Percentiles rank a stretch among this genome's conserved stretches.
These are phyloP conservation scores for Linnemannia zychae DNA, from an alignment of 192 early-diverging fungal species.

Conservation along the genomic window DNA sequence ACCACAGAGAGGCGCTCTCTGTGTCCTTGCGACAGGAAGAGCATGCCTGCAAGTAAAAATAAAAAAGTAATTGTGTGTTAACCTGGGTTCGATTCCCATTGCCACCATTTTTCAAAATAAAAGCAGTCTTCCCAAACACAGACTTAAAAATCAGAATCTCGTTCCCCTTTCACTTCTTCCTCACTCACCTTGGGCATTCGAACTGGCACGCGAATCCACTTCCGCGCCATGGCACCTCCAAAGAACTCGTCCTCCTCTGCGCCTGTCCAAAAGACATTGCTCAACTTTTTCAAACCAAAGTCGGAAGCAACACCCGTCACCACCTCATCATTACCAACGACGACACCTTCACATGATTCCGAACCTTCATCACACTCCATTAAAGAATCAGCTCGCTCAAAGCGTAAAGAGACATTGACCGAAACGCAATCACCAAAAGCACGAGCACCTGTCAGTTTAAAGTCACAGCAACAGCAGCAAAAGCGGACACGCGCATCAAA, in stretches of 20 bases:
- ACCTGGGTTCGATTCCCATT: background rate
- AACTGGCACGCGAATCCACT: background rate
- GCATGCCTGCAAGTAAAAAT: background rate
- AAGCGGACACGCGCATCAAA: background rate
- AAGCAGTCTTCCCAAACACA: background rate
- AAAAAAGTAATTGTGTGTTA: background rate
- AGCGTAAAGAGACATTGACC: background rate
- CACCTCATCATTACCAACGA: background rate
- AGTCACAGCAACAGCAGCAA: background rate
- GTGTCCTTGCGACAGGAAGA: background rate
- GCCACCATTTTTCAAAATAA: conserved; percentile 10
- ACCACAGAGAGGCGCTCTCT: background rate
- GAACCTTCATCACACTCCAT: background rate
- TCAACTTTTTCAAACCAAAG: conserved; percentile 51
- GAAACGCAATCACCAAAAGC: background rate
- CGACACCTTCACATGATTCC: no score
- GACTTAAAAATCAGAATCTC: background rate
- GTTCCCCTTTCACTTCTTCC: background rate
- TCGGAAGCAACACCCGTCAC: background rate
- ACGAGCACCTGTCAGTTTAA: background rate
- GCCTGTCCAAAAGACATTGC: conserved; percentile 30
- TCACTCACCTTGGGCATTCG: background rate
- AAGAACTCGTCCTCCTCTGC: background rate
- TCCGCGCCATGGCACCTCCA: background rate
- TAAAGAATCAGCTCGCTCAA: background rate